Percentiles rank a stretch among this genome's conserved stretches.
Conservation (phyloP, 1,284 basidiomycete genomes). For the Apiotrichum porosum region DNA sequence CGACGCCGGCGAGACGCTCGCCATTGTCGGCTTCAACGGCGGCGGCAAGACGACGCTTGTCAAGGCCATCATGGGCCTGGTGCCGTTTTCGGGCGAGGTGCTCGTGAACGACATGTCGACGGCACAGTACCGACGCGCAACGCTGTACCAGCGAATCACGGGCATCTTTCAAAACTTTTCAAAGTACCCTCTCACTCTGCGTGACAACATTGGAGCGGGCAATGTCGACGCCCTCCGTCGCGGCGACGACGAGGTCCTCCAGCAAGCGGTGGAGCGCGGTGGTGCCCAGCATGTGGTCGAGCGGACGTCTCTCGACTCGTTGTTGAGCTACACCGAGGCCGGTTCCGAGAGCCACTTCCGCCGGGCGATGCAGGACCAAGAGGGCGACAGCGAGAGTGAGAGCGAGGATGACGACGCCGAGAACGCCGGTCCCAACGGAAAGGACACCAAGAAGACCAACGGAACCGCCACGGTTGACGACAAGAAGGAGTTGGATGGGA, state of each 20-base stretch:
- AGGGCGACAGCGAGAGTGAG: too few relatives aligned
- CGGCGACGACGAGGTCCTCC: background rate
- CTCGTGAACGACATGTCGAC: slow-evolving; percentile 64
- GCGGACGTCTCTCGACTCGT: too few relatives aligned
- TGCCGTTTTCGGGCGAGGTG: slow-evolving; percentile 34
- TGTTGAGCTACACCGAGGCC: too few relatives aligned
- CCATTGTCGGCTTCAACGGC: slow-evolving; percentile 62
- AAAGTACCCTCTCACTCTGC: slow-evolving; percentile 66
- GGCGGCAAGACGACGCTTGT: slow-evolving; percentile 70
- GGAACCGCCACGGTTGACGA: too few relatives aligned
- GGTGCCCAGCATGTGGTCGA: background rate
- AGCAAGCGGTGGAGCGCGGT: slow-evolving; percentile 47
- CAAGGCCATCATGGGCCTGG: slow-evolving; percentile 66
- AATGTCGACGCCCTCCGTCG: background rate
- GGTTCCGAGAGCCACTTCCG: too few relatives aligned
- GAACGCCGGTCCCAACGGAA: too few relatives aligned
- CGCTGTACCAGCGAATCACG: slow-evolving; percentile 65
- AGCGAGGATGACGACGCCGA: too few relatives aligned
- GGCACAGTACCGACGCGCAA: slow-evolving; percentile 58
- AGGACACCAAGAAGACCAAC: too few relatives aligned
- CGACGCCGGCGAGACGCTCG: slow-evolving; percentile 67
- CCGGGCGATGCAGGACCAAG: too few relatives aligned
- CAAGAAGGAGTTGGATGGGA: background rate
- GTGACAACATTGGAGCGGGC: slow-evolving; percentile 73
- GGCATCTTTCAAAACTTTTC: slow-evolving; percentile 76